Conservation (phyloP, 495 filamentous ascomycete species). For the Cudoniella acicularis region DNA sequence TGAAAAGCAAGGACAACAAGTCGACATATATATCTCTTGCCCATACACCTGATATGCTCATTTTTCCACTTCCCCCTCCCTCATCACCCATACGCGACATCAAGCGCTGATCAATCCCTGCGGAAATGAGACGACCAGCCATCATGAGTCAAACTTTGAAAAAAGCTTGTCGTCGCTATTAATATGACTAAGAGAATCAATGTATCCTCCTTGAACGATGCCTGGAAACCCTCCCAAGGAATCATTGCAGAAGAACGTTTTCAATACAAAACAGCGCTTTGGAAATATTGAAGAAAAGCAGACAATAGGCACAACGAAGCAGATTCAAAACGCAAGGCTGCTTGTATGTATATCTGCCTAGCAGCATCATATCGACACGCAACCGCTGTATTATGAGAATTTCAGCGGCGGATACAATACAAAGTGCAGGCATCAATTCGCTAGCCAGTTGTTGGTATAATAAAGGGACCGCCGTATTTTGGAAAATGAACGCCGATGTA, state of each 20-base stretch:
- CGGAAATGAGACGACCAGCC: not conserved
- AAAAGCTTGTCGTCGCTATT: conserved; percentile 15
- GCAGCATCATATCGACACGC: not conserved
- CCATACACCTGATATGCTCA: not conserved
- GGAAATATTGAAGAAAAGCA: conserved; percentile 13
- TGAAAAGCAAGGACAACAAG: not conserved
- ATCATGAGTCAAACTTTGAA: not conserved
- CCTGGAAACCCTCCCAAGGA: conserved; percentile 6
- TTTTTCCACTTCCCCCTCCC: not conserved
- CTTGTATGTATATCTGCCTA: not conserved
- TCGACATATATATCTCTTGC: not conserved
- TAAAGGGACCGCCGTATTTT: conserved; percentile 23
- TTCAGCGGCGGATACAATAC: conserved; percentile 8
- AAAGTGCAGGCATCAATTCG: conserved; percentile 6
- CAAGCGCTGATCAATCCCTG: not conserved
- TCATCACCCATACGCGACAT: conserved; percentile 6
- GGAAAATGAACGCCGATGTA: conserved; percentile 24
- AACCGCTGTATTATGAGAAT: not conserved
- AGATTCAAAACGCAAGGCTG: conserved; percentile 5
- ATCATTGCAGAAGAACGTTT: not conserved
- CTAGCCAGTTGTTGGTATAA: conserved; percentile 25
- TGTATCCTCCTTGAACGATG: not conserved
- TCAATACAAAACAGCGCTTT: conserved; percentile 16
- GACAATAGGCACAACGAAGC: conserved; percentile 24
- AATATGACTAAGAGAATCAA: conserved; percentile 12